Percentiles rank a stretch among this genome's conserved stretches.
These are phyloP conservation scores for Entomophthora muscae DNA, from an alignment of 371 early-diverging fungal species.

Conservation along the genomic window DNA sequence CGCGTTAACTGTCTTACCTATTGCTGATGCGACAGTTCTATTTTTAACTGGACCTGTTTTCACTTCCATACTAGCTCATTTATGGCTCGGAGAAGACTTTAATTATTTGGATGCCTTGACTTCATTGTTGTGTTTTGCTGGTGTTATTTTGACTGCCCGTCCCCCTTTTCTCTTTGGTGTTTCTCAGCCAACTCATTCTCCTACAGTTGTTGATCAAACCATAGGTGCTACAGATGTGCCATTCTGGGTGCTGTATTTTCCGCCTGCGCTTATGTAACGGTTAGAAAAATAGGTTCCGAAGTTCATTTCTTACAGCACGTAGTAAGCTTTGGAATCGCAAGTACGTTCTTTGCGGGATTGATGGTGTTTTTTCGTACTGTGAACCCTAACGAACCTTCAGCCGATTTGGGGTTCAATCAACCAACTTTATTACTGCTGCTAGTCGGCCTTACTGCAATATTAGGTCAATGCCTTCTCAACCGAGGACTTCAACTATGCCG, in stretches of 20 bases:
- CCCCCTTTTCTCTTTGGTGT: constrained; percentile 36
- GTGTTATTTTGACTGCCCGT: constrained; percentile 42
- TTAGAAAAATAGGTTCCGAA: constrained; percentile 43
- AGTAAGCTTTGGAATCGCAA: constrained; percentile 46
- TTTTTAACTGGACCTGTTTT: constrained; percentile 64
- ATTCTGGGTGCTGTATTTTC: constrained; percentile 8
- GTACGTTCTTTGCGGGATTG: constrained; percentile 18
- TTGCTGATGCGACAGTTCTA: constrained; percentile 58
- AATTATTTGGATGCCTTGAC: constrained; percentile 33
- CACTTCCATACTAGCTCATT: constrained; percentile 42
- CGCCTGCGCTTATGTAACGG: constrained; percentile 46
- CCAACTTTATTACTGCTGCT: neutral
- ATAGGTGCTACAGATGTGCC: constrained; percentile 6
- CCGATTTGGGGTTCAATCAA: neutral
- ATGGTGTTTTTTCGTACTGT: no score
- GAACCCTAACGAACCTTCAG: neutral
- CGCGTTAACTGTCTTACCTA: constrained; percentile 38
- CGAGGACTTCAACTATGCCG: constrained; percentile 55
- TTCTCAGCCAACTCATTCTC: neutral
- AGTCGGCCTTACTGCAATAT: constrained; percentile 25
- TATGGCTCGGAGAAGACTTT: constrained; percentile 46
- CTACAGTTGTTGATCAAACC: neutral
- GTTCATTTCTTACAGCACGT: constrained; percentile 56
- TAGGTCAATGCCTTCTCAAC: constrained; percentile 58
- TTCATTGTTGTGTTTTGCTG: constrained; percentile 31